Conservation (phyloP, 805 yeast genomes). For the Cyberlindnera euphorbiiphila region DNA sequence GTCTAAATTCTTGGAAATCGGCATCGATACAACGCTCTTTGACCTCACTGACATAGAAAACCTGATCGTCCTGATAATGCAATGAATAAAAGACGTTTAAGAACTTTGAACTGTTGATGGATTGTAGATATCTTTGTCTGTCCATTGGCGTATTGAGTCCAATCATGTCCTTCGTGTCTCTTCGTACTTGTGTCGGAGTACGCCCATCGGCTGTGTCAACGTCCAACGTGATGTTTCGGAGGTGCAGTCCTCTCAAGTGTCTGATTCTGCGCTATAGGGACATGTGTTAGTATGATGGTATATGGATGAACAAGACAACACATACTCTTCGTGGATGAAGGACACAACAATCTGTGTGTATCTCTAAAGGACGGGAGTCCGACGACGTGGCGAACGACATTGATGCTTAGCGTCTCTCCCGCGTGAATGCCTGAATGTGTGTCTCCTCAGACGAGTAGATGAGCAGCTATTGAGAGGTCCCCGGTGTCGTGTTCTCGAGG, state of each 20-base stretch:
- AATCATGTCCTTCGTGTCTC: conserved; percentile 15
- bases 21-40: conserved; percentile 28
- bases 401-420: too few relatives aligned
- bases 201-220: background rate
- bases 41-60: conserved; percentile 35
- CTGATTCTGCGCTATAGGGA: conserved; percentile 21
- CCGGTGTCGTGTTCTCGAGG: too few relatives aligned
- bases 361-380: conserved; percentile 2
- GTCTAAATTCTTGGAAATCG: conserved; percentile 29
- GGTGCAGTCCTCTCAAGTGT: conserved; percentile 20
- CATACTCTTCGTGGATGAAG: conserved; percentile 17
- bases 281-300: background rate
- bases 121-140: conserved; percentile 29
- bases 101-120: conserved; percentile 27
- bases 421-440: too few relatives aligned
- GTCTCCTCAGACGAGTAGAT: too few relatives aligned
- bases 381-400: background rate
- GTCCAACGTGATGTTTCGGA: conserved; percentile 19
- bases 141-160: conserved; percentile 17
- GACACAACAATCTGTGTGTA: conserved; percentile 15
- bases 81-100: conserved; percentile 35
- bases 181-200: conserved; percentile 10
- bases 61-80: conserved; percentile 26
- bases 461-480: too few relatives aligned
- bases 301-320: background rate